phyloP scores from a whole-genome alignment of 192 early-diverging fungal species.

The Neocallimastix lanati region DNA sequence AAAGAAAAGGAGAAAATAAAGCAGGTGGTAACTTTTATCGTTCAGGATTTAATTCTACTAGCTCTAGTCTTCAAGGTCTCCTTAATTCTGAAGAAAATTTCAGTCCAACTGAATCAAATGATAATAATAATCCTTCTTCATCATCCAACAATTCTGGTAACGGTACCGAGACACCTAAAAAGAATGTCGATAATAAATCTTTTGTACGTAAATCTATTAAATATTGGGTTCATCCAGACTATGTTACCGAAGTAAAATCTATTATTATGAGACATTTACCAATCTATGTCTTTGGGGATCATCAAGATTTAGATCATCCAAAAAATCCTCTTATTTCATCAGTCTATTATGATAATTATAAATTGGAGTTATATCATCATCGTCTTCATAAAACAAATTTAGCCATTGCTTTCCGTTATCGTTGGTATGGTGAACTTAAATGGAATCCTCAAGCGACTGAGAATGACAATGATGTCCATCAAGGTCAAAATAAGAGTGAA shows the following conservation, averaged over 20 bases:
- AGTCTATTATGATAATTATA: conserved; percentile 81
- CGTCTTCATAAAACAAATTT: conserved; percentile 74
- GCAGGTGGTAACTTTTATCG: not conserved
- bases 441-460: not conserved
- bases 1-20: too few relatives aligned
- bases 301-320: conserved; percentile 11
- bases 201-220: not conserved
- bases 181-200: not conserved
- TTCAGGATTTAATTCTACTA: not conserved
- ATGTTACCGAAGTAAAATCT: conserved; percentile 84
- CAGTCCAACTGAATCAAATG: too few relatives aligned
- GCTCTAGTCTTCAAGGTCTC: not conserved
- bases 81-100: too few relatives aligned
- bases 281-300: conserved; percentile 67
- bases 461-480: conserved; percentile 28
- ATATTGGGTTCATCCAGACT: conserved; percentile 26
- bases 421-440: not conserved
- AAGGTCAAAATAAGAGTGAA: conserved; percentile 51
- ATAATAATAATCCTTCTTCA: too few relatives aligned
- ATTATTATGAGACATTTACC: conserved; percentile 82
- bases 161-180: too few relatives aligned
- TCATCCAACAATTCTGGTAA: too few relatives aligned
- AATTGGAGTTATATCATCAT: conserved; percentile 71
- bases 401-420: conserved; percentile 37
- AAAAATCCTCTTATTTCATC: conserved; percentile 74